Evolutionary conservation across 257 asterid species (phyloP), one percentile per base, ranked within the genome.

Genomic region (Dorcoceras hygrometricum): DNA sequence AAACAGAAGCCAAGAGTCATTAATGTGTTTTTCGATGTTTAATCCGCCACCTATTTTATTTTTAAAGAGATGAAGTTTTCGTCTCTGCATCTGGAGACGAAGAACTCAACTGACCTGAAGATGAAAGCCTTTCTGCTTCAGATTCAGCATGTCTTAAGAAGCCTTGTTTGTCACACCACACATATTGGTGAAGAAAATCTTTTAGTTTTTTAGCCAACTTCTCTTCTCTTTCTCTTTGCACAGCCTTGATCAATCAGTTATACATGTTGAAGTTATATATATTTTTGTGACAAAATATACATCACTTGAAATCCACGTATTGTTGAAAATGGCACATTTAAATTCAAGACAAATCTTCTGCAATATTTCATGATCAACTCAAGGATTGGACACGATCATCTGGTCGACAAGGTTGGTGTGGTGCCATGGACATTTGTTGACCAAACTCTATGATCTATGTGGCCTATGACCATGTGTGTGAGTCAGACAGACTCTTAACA

Each of bases 211-310:
- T 69, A 6, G 98, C 97, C 73, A 92, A 96, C 57, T 84, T 92
- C 68, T 89, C 96, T 81, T 92, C 98, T 67, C 98, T 92, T 62
- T 92, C 98, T 67, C 77, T 79, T 74, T 92, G 98, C 65, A 92
- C 92, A 57, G 75, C 96, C 97, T 89, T 78, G 82, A 77, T 68
- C 23, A 18, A 39, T 12, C 50, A 12, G 50, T 12, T 11, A 39
- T 39, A 39, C 50, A 12, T 39, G 50, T 39, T 39, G 3, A 36
- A 39, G 12, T 12, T 11, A 39, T 39, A 39, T 39, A 34, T n/a
- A 2, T 28, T 39, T 39, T 12, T 39, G 18, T 39, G n/a, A 39
- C 12, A 11, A 12, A 39, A 34, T 34, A 9, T 7, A 0, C 1
- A 8, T 1, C 12, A 34, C 1, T 3, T 1, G 0, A 34, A 34